Conservation (phyloP, 148 eudicot species). For the Simmondsia chinensis region DNA sequence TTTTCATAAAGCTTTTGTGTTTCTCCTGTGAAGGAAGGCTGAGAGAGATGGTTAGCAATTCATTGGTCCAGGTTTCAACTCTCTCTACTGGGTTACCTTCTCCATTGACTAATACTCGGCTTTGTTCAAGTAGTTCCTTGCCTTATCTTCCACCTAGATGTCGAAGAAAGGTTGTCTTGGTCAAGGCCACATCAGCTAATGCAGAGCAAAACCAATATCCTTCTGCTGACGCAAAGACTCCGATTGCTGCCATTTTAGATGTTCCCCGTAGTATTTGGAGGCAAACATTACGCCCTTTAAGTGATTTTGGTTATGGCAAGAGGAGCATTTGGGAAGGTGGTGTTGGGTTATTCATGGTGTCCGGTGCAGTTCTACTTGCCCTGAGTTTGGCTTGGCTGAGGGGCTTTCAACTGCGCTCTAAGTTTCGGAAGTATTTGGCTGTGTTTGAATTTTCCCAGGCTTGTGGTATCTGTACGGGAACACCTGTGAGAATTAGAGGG, state of each 20-base stretch:
- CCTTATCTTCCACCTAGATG: conserved; percentile 34
- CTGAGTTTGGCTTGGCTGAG: conserved; percentile 78
- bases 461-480: conserved; percentile 74
- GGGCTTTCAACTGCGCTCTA: conserved; percentile 74
- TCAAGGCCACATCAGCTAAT: conserved; percentile 39
- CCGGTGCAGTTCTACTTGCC: conserved; percentile 66
- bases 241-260: conserved; percentile 42
- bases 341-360: conserved; percentile 80
- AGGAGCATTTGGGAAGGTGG: conserved; percentile 98
- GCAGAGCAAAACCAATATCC: conserved; percentile 28
- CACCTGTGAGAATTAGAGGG: conserved; percentile 87
- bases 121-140: conserved; percentile 18
- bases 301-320: conserved; percentile 82
- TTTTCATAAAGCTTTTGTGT: too few species aligned
- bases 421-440: conserved; percentile 63
- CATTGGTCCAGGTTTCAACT: conserved; percentile 29
- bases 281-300: conserved; percentile 57
- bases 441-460: conserved; percentile 83
- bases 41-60: conserved; percentile 41
- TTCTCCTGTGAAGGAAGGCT: background rate
- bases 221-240: conserved; percentile 31
- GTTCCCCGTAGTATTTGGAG: conserved; percentile 65
- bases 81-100: conserved; percentile 27
- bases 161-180: conserved; percentile 21
- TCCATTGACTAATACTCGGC: conserved; percentile 14